Evolutionary conservation across 2,329 filamentous ascomycete genomes (phyloP).

Genomic region (Exophiala sp.): DNA sequence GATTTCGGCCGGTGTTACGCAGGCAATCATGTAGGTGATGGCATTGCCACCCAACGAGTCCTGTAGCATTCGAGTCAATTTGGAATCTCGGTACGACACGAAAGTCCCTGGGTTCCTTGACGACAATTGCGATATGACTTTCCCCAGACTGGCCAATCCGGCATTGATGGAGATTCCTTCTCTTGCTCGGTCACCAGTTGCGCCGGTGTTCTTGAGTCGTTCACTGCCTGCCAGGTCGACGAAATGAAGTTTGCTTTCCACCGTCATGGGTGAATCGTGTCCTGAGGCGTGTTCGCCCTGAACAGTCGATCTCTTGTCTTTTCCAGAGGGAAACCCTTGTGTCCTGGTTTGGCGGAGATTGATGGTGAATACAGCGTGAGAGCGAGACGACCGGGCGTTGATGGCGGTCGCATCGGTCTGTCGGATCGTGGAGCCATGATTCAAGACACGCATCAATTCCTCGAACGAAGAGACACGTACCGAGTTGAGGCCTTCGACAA

Average conservation of each 20-base stretch:
- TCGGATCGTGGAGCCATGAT: constrained; percentile 88
- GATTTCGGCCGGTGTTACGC: constrained; percentile 94
- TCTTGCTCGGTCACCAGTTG: constrained; percentile 87
- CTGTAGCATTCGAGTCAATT: constrained; percentile 87
- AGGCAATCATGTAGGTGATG: constrained; percentile 99
- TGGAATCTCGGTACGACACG: constrained; percentile 98
- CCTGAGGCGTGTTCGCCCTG: constrained; percentile 73
- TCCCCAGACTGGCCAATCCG: constrained; percentile 87
- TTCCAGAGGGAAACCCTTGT: constrained; percentile 66
- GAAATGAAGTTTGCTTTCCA: constrained; percentile 98
- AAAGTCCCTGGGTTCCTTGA: constrained; percentile 82
- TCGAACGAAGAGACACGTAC: constrained; percentile 87
- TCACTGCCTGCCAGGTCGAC: constrained; percentile 97
- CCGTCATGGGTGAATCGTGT: constrained; percentile 68
- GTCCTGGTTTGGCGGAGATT: constrained; percentile 65
- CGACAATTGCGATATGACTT: constrained; percentile 96
- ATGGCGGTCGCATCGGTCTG: constrained; percentile 97
- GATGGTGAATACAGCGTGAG: constrained; percentile 93
- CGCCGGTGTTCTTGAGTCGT: constrained; percentile 92
- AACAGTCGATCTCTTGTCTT: constrained; percentile 83
- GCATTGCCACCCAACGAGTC: constrained; percentile 96
- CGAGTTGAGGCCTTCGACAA: constrained; percentile 85
- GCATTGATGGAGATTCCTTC: constrained; percentile 99
- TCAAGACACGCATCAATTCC: constrained; percentile 82
- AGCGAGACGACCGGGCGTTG: constrained; percentile 95